Conservation (phyloP, 2,329 filamentous ascomycete genomes). For the Cladophialophora chaetospira region DNA sequence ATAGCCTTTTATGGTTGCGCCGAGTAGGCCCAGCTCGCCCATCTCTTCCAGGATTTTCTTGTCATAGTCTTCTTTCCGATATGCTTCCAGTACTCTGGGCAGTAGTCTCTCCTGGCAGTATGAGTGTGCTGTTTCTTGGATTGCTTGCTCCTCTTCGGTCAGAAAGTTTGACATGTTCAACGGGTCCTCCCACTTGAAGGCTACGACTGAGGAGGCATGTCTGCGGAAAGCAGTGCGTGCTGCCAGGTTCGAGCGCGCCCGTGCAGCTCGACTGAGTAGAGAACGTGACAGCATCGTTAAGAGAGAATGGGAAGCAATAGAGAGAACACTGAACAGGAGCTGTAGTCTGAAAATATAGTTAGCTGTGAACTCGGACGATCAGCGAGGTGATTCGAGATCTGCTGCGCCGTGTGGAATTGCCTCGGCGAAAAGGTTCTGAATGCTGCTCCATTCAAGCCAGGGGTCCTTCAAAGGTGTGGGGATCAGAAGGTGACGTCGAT, state of each 20-base stretch:
- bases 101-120: slow-evolving; percentile 91
- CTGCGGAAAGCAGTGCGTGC: slow-evolving; percentile 14
- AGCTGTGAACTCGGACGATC: not conserved
- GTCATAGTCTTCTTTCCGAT: slow-evolving; percentile 85
- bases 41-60: slow-evolving; percentile 84
- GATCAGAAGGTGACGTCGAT: too few species aligned
- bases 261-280: slow-evolving; percentile 26
- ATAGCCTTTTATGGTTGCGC: slow-evolving; percentile 83
- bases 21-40: slow-evolving; percentile 86
- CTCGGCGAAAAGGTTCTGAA: slow-evolving; percentile 16
- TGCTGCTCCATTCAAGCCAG: too few species aligned
- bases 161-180: slow-evolving; percentile 72
- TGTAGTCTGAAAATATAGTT: not conserved
- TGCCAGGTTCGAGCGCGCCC: slow-evolving; percentile 12
- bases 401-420: not conserved
- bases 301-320: not conserved
- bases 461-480: too few species aligned
- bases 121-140: slow-evolving; percentile 84
- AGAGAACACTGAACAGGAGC: not conserved
- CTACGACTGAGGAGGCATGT: slow-evolving; percentile 34
- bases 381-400: slow-evolving; percentile 3
- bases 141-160: slow-evolving; percentile 88
- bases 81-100: slow-evolving; percentile 83
- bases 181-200: slow-evolving; percentile 92
- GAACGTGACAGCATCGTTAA: slow-evolving; percentile 25